Conservation (phyloP, 75 land plant genomes). For the Larix kaempferi region DNA sequence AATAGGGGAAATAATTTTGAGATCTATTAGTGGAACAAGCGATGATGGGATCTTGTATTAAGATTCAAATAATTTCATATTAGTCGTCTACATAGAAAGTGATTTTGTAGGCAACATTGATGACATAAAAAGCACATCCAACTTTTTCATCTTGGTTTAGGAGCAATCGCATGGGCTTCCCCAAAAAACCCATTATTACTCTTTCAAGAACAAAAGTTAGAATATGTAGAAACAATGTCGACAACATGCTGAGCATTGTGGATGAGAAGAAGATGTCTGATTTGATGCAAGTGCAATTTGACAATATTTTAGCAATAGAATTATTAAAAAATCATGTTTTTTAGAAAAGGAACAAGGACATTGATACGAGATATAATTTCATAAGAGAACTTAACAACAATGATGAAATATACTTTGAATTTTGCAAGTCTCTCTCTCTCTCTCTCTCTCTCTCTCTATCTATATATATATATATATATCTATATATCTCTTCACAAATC, state of each 20-base stretch:
- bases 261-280: neutral
- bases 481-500: neutral
- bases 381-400: neutral
- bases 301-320: conserved; percentile 11
- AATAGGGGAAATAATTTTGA: neutral
- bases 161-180: neutral
- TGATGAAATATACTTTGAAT: neutral
- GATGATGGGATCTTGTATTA: neutral
- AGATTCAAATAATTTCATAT: neutral
- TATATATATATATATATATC: neutral
- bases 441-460: too few species aligned
- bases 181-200: conserved; percentile 6
- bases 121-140: neutral
- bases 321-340: conserved; percentile 12
- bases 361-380: conserved; percentile 9
- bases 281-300: neutral
- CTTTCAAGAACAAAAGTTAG: conserved; percentile 12
- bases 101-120: conserved; percentile 4
- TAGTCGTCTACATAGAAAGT: conserved; percentile 4
- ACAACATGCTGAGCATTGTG: conserved; percentile 10
- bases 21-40: conserved; percentile 9
- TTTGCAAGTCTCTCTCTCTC: neutral
- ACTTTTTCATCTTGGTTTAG: neutral
- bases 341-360: conserved; percentile 13
- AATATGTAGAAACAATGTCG: conserved; percentile 10